Evolutionary conservation across 1,284 basidiomycete genomes (phyloP), one percentile per base, ranked within the genome.

Genomic region (Agaricales sp.): DNA sequence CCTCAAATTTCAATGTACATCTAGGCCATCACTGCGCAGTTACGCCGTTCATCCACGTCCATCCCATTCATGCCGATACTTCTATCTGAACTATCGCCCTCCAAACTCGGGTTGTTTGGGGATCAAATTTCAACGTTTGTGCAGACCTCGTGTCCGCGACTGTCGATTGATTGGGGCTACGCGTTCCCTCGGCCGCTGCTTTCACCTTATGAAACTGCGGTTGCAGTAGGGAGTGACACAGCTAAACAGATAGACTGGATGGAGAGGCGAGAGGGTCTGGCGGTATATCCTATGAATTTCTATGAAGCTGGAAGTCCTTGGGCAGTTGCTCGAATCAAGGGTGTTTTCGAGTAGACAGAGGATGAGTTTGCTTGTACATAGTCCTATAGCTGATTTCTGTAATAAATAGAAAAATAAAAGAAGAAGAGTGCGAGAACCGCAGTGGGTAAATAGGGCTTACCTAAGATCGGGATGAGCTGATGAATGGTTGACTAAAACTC

Each of bases 161-260:
- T 99, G 46, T 94, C 91, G 4, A 99, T 99, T 53, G 96, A 99
- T 63, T 99, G 96, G 96, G 93, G 93, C 2, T 93, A 93, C 60
- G 95, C 95, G 0, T 99, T 99, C 67, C 73, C 85, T 47, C 75
- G 78, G 23, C 96, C 96, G 0, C 69, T 99, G 43, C 69, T 99
- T 22, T 95, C 84, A 57, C 93, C 95, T 0, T 99, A 98, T 63
- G 96, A 99, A 67, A 87, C 92, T 0, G 84, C 86, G 6, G 89
- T 98, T 2, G 92, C 87, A 3, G 71, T 96, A 0, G 90, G 92
- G 1, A 74, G 77, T 54, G 70, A 79, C 14, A 65, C 67, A 16
- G 81, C 80, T 23, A 89, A 87, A 87, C 75, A 74, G 65, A 66
- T 69, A 18, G 67, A 67, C 48, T 49, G 51, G 37, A 51, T 51